phyloP scores from a whole-genome alignment of 805 yeast genomes.

The Debaryomyces tyrocola region DNA sequence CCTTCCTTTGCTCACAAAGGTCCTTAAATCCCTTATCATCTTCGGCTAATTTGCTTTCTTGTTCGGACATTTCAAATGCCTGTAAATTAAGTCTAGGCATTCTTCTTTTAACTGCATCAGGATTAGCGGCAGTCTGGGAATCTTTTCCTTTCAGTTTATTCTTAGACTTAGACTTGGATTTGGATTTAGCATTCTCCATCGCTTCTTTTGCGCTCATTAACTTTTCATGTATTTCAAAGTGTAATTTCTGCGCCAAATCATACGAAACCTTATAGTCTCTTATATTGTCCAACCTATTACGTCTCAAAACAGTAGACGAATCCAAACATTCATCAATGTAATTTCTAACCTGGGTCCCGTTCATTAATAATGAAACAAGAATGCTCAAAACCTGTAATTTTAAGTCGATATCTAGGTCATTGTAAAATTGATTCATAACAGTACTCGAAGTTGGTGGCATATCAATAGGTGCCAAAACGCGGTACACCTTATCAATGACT shows the following conservation, averaged over 20 bases:
- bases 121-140: neutral
- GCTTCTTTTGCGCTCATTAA: conserved; percentile 11
- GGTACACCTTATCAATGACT: conserved; percentile 51
- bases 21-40: conserved; percentile 43
- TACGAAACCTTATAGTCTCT: conserved; percentile 55
- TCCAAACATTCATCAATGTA: conserved; percentile 71
- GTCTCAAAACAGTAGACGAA: conserved; percentile 57
- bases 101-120: conserved; percentile 15
- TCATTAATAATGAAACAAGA: conserved; percentile 60
- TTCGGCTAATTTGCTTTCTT: conserved; percentile 38
- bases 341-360: conserved; percentile 57
- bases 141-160: neutral
- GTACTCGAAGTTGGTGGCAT: conserved; percentile 49
- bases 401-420: conserved; percentile 48
- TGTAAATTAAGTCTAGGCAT: conserved; percentile 22
- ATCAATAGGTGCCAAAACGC: conserved; percentile 57
- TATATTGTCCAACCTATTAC: conserved; percentile 64
- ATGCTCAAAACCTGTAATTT: conserved; percentile 61
- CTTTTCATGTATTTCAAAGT: conserved; percentile 20
- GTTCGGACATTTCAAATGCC: conserved; percentile 41
- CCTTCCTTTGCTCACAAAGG: conserved; percentile 46
- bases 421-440: conserved; percentile 55
- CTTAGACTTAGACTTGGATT: conserved; percentile 8
- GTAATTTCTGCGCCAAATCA: conserved; percentile 49
- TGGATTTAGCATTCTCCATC: conserved; percentile 3